These are phyloP conservation scores for Globisporangium yorkense DNA, from an alignment of 352 stramenopile genomes.

Conservation along the genomic window DNA sequence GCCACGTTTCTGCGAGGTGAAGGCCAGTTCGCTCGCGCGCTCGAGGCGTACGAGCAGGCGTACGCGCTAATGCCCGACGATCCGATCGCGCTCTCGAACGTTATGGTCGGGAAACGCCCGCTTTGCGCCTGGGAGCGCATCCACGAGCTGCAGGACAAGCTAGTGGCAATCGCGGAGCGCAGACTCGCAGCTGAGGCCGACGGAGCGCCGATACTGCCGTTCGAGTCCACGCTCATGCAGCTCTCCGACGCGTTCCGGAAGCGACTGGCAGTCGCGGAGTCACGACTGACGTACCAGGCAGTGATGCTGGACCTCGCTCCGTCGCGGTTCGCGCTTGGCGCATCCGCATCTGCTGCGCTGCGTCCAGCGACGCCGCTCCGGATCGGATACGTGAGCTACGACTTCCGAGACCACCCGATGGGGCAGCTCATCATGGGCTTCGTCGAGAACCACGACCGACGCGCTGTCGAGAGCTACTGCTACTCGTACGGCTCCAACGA, in stretches of 20 bases:
- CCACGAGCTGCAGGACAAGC: constrained; percentile 37
- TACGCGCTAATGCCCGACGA: constrained; percentile 15
- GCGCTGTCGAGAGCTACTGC: constrained; percentile 39
- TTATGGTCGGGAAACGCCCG: constrained; percentile 41
- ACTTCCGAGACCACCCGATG: constrained; percentile 93
- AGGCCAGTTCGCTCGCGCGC: constrained; percentile 26
- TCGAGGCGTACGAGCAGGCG: constrained; percentile 35
- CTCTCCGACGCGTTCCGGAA: constrained; percentile 47
- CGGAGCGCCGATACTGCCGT: constrained; percentile 41
- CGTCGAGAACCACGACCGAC: constrained; percentile 65
- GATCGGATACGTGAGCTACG: constrained; percentile 84
- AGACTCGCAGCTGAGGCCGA: constrained; percentile 11
- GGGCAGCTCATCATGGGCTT: constrained; percentile 85
- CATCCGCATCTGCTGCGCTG: background rate
- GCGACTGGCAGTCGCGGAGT: constrained; percentile 28
- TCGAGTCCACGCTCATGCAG: constrained; percentile 58
- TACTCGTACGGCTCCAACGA: constrained; percentile 86
- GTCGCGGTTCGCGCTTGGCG: background rate
- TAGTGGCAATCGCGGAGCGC: constrained; percentile 22
- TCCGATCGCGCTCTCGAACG: constrained; percentile 35
- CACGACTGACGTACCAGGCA: constrained; percentile 26
- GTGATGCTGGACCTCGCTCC: constrained; percentile 27
- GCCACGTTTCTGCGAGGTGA: constrained; percentile 57
- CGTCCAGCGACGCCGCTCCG: constrained; percentile 37
- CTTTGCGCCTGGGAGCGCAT: constrained; percentile 57